These are phyloP conservation scores for Yamadazyma dendronema DNA, from an alignment of 1,139 yeast genomes.

Conservation along the genomic window DNA sequence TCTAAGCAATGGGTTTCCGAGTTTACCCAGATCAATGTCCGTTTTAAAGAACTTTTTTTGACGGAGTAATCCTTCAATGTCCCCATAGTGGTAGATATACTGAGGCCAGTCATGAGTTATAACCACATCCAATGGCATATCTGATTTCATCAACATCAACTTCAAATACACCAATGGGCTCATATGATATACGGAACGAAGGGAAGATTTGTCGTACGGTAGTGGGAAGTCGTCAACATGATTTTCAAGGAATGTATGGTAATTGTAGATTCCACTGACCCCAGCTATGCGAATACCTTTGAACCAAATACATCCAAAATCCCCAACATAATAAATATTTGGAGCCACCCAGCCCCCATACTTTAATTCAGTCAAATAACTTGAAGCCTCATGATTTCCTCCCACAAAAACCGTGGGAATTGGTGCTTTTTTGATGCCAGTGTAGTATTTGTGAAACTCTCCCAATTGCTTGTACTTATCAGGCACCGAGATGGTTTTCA, in stretches of 20 bases:
- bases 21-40: conserved; percentile 57
- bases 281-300: conserved; percentile 79
- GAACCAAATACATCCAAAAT: conserved; percentile 69
- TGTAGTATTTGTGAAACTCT: conserved; percentile 74
- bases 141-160: conserved; percentile 34
- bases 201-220: conserved; percentile 47
- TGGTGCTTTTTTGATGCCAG: conserved; percentile 64
- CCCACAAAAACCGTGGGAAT: conserved; percentile 81
- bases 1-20: conserved; percentile 79
- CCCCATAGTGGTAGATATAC: conserved; percentile 69
- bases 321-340: conserved; percentile 85
- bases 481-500: conserved; percentile 65
- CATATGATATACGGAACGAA: conserved; percentile 72
- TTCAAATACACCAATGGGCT: conserved; percentile 63
- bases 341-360: conserved; percentile 96
- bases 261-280: conserved; percentile 78
- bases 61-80: conserved; percentile 44
- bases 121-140: conserved; percentile 44
- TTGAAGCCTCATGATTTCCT: conserved; percentile 92
- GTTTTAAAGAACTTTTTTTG: conserved; percentile 64
- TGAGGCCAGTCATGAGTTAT: conserved; percentile 96
- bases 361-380: conserved; percentile 68
- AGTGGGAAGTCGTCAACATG: conserved; percentile 32
- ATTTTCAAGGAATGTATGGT: conserved; percentile 25
- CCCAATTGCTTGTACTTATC: conserved; percentile 59